phyloP scores from a whole-genome alignment of 2,329 filamentous ascomycete species.

The Alternaria hordeiaustralica region DNA sequence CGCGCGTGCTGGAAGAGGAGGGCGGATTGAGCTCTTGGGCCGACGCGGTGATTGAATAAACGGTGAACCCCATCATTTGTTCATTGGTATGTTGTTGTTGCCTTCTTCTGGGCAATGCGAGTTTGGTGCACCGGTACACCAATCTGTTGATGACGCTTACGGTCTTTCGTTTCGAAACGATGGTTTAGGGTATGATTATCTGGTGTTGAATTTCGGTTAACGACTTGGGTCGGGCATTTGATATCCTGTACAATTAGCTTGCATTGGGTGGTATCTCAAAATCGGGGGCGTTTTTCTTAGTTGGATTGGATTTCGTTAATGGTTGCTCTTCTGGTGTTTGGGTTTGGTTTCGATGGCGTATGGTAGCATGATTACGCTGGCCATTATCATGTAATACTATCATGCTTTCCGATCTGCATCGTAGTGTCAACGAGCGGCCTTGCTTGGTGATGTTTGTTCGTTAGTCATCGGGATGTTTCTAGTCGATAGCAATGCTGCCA shows the following conservation, averaged over 20 bases:
- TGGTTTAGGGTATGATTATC: conserved; percentile 23
- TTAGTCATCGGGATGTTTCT: conserved; percentile 2
- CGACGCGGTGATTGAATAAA: conserved; percentile 34
- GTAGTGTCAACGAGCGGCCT: background rate
- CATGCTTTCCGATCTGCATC: background rate
- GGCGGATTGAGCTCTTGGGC: conserved; percentile 39
- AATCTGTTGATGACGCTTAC: conserved; percentile 17
- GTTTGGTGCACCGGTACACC: conserved; percentile 20
- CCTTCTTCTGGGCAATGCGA: conserved; percentile 10
- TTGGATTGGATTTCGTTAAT: background rate
- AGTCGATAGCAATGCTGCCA: background rate
- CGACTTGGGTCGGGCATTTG: conserved; percentile 33
- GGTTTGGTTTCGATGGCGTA: background rate
- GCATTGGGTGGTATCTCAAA: conserved; percentile 1
- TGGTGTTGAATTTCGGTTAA: conserved; percentile 22
- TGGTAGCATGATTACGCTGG: background rate
- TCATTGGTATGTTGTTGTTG: conserved; percentile 5
- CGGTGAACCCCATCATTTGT: background rate
- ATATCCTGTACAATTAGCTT: conserved; percentile 48
- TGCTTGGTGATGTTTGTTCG: background rate
- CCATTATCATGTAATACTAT: background rate
- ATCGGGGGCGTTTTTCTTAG: background rate
- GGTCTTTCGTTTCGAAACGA: conserved; percentile 4
- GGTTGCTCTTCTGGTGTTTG: background rate
- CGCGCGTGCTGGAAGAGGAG: conserved; percentile 35